A percentile compares a stretch with the other conserved stretches of the same genome.
phyloP scores from a whole-genome alignment of 2,329 filamentous ascomycete genomes.

The Beauveria varroae region DNA sequence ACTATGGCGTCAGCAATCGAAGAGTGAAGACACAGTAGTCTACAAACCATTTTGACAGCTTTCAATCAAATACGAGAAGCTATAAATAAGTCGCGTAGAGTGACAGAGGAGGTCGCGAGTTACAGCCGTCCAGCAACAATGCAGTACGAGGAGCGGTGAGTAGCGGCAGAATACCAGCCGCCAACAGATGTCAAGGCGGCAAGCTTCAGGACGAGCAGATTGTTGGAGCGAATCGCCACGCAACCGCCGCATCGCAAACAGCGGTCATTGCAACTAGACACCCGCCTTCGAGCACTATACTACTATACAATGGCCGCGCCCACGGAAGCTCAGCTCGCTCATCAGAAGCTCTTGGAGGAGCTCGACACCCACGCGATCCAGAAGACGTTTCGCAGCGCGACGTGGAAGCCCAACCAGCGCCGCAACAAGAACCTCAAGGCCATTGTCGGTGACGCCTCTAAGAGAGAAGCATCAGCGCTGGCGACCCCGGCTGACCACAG shows the following conservation, averaged over 20 bases:
- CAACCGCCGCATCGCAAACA: background rate
- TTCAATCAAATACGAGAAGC: background rate
- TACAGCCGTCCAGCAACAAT: background rate
- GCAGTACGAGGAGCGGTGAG: constrained; percentile 22
- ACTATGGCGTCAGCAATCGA: background rate
- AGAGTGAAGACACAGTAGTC: background rate
- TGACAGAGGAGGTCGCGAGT: background rate
- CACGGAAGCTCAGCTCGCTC: constrained; percentile 67
- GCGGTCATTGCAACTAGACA: background rate
- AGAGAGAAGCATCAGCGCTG: constrained; percentile 81
- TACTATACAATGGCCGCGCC: constrained; percentile 45
- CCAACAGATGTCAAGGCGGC: background rate
- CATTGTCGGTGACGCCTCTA: constrained; percentile 80
- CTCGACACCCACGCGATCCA: constrained; percentile 83
- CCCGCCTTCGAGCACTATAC: background rate
- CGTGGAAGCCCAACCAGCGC: constrained; percentile 88
- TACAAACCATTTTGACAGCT: background rate
- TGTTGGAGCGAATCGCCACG: background rate
- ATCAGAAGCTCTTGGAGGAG: constrained; percentile 79
- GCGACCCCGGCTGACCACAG: constrained; percentile 70
- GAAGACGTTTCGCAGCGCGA: constrained; percentile 82
- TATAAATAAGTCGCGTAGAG: background rate
- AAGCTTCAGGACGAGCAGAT: background rate
- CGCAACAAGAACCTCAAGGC: constrained; percentile 99
- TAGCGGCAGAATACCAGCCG: constrained; percentile 24